These are phyloP conservation scores for Penicillium odoratum DNA, from an alignment of 495 filamentous ascomycete genomes.

Conservation along the genomic window DNA sequence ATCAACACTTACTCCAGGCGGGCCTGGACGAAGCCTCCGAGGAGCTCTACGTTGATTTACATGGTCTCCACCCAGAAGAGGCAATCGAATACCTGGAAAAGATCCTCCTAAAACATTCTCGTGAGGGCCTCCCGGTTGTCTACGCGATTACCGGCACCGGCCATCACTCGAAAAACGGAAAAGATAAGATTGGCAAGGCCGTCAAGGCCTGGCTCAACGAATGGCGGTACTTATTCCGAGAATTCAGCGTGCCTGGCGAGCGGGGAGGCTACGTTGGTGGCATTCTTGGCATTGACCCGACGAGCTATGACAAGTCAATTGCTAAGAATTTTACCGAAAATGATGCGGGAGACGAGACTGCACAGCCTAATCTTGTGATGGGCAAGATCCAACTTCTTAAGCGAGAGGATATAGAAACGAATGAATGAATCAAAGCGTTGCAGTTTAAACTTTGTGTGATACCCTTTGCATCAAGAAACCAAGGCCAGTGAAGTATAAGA, in stretches of 20 bases:
- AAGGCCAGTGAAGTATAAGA: too few species aligned
- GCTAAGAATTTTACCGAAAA: slow-evolving; percentile 31
- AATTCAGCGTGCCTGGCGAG: slow-evolving; percentile 94
- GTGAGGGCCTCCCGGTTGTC: slow-evolving; percentile 68
- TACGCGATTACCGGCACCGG: slow-evolving; percentile 97
- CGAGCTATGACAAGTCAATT: slow-evolving; percentile 75
- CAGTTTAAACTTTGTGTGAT: not conserved
- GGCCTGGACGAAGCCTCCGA: slow-evolving; percentile 46
- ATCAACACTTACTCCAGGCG: slow-evolving; percentile 59
- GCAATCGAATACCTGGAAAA: slow-evolving; percentile 91
- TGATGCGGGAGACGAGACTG: slow-evolving; percentile 19
- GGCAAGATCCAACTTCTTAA: slow-evolving; percentile 52
- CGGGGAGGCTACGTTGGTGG: slow-evolving; percentile 77
- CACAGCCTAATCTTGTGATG: slow-evolving; percentile 33
- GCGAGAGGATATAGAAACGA: slow-evolving; percentile 42
- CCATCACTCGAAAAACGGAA: slow-evolving; percentile 97
- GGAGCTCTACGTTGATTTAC: slow-evolving; percentile 92
- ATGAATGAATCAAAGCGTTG: slow-evolving; percentile 21
- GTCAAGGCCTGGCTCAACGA: slow-evolving; percentile 89
- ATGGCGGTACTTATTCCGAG: slow-evolving; percentile 92
- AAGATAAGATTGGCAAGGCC: slow-evolving; percentile 97
- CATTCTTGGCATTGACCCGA: slow-evolving; percentile 89
- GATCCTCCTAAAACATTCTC: slow-evolving; percentile 75
- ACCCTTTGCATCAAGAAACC: slow-evolving; percentile 6
- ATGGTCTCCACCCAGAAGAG: slow-evolving; percentile 96